Percentiles rank a stretch among this genome's conserved stretches.
Conservation (phyloP, 1,139 yeast genomes). For the Pichia sp. region DNA sequence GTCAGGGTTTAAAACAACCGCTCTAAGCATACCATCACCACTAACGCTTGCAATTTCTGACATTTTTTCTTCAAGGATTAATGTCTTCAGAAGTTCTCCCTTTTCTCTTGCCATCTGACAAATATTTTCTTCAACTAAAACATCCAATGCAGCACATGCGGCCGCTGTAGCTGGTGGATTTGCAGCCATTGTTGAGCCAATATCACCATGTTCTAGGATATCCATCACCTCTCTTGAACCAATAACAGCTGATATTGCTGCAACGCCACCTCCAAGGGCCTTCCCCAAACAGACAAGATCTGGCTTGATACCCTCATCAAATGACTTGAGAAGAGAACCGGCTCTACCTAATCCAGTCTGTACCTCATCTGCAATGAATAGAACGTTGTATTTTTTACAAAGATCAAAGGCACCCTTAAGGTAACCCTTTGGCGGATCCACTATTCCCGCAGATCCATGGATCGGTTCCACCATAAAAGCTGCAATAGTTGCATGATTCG, state of each 20-base stretch:
- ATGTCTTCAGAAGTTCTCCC: constrained; percentile 58
- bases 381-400: constrained; percentile 75
- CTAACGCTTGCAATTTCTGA: constrained; percentile 3
- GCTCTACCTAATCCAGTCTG: constrained; percentile 56
- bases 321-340: constrained; percentile 15
- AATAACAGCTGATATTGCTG: constrained; percentile 21
- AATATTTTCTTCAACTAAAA: constrained; percentile 73
- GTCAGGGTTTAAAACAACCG: constrained; percentile 71
- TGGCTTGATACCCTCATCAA: constrained; percentile 19
- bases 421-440: constrained; percentile 82
- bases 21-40: constrained; percentile 64
- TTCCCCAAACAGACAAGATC: constrained; percentile 24
- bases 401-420: constrained; percentile 62
- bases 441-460: constrained; percentile 97
- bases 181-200: constrained; percentile 95
- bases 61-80: constrained; percentile 44
- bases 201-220: constrained; percentile 80
- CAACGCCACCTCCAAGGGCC: constrained; percentile 22
- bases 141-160: constrained; percentile 84
- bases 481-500: constrained; percentile 17
- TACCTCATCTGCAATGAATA: constrained; percentile 90
- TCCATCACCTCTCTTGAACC: constrained; percentile 62
- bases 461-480: constrained; percentile 80
- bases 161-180: constrained; percentile 89
- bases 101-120: constrained; percentile 61